Evolutionary conservation across 345 rosid genomes (phyloP).

Genomic region (Aquilaria sinensis): DNA sequence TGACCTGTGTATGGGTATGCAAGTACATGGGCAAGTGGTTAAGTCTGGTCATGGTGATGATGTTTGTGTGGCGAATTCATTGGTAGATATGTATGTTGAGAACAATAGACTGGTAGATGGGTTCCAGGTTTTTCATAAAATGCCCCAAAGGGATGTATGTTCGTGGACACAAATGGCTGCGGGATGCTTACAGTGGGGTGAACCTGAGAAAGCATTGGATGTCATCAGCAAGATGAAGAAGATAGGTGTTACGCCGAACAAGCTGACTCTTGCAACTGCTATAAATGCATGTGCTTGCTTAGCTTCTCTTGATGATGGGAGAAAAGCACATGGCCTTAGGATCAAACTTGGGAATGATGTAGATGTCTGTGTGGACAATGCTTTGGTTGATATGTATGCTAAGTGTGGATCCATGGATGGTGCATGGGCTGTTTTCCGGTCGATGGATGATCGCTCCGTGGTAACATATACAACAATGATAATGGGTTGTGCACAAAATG

Average conservation of each 20-base stretch:
- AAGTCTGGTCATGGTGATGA: slow-evolving; percentile 43
- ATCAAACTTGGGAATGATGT: slow-evolving; percentile 37
- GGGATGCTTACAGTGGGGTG: slow-evolving; percentile 35
- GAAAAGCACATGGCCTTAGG: slow-evolving; percentile 40
- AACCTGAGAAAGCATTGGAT: slow-evolving; percentile 36
- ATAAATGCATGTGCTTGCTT: slow-evolving; percentile 45
- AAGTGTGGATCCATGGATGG: slow-evolving; percentile 46
- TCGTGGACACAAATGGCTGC: slow-evolving; percentile 53
- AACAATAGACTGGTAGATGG: slow-evolving; percentile 32
- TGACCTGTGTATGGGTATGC: slow-evolving; percentile 35
- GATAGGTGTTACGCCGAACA: slow-evolving; percentile 39
- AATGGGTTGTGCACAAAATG: slow-evolving; percentile 52
- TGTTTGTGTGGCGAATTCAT: slow-evolving; percentile 40
- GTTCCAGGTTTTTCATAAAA: slow-evolving; percentile 31
- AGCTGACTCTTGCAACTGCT: slow-evolving; percentile 42
- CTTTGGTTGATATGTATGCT: slow-evolving; percentile 48
- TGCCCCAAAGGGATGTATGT: slow-evolving; percentile 29
- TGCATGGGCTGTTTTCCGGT: slow-evolving; percentile 33
- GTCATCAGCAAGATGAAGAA: slow-evolving; percentile 35
- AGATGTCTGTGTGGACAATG: slow-evolving; percentile 46
- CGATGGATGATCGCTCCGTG: slow-evolving; percentile 25
- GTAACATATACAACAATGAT: slow-evolving; percentile 55
- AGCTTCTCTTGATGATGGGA: slow-evolving; percentile 38
- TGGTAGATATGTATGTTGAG: slow-evolving; percentile 42
- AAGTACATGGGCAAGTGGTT: slow-evolving; percentile 42